These are phyloP conservation scores for Aegilops speltoides DNA, from an alignment of 176 grass and related monocot species.

Conservation along the genomic window DNA sequence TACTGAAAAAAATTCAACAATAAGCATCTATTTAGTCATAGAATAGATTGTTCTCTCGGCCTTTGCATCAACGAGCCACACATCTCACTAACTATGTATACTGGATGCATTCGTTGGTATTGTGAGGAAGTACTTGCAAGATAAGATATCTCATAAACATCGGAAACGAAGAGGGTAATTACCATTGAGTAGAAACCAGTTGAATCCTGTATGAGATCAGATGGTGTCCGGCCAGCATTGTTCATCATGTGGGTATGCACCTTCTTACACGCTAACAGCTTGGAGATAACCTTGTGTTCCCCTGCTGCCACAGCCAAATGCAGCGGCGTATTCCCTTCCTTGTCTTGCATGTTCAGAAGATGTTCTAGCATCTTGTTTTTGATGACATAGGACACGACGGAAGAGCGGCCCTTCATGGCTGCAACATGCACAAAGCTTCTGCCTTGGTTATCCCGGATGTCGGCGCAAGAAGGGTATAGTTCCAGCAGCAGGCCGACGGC, in stretches of 20 bases:
- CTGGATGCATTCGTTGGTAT: not conserved
- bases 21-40: too few relatives aligned
- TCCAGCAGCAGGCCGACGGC: conserved; percentile 7
- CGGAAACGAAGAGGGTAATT: not conserved
- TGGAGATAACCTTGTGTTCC: not conserved
- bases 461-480: conserved; percentile 28
- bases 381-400: not conserved
- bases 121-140: not conserved
- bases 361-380: not conserved
- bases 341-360: conserved; percentile 40
- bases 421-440: conserved; percentile 42
- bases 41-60: not conserved
- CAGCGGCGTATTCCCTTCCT: conserved; percentile 38
- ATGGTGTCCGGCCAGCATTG: conserved; percentile 35
- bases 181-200: conserved; percentile 50
- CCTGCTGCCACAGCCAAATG: conserved; percentile 37
- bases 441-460: conserved; percentile 29
- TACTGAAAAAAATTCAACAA: not conserved
- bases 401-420: not conserved
- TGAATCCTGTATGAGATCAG: conserved; percentile 18
- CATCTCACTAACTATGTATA: too few relatives aligned
- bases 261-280: conserved; percentile 6
- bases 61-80: not conserved
- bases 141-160: not conserved
- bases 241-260: conserved; percentile 37